A percentile compares a stretch with the other conserved stretches of the same genome.
phyloP scores from a whole-genome alignment of 1,284 basidiomycete species.

The Phellinidium pouzarii region DNA sequence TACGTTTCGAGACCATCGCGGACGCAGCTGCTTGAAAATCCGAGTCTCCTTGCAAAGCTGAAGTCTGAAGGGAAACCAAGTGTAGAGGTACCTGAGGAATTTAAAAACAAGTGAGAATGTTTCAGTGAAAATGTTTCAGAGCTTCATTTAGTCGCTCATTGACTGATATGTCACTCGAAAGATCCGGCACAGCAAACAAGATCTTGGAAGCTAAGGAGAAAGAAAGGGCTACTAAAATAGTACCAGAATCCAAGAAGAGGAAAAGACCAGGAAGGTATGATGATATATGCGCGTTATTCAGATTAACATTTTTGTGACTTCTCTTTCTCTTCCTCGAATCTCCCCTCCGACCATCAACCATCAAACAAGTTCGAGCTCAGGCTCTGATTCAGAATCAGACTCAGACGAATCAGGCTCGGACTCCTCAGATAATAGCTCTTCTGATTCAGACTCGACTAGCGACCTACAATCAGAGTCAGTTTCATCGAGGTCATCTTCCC shows the following conservation, averaged over 20 bases:
- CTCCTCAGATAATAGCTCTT: background rate
- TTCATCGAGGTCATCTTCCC: constrained; percentile 3
- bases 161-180: constrained; percentile 26
- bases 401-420: constrained; percentile 28
- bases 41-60: constrained; percentile 52
- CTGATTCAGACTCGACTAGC: constrained; percentile 2
- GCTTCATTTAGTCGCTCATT: no score
- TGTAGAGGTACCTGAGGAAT: constrained; percentile 74
- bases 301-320: background rate
- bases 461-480: background rate
- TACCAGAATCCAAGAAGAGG: constrained; percentile 32
- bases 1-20: constrained; percentile 74
- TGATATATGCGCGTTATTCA: constrained; percentile 20
- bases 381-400: constrained; percentile 36
- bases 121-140: no score
- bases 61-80: constrained; percentile 61
- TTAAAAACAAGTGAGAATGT: constrained; percentile 70
- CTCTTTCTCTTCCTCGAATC: no score
- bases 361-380: constrained; percentile 40
- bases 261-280: constrained; percentile 35
- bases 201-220: constrained; percentile 72
- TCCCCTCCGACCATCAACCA: no score
- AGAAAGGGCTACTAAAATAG: constrained; percentile 25
- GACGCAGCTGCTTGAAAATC: constrained; percentile 71
- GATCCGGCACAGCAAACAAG: constrained; percentile 63